These are phyloP conservation scores for Cryphonectria carpinicola DNA, from an alignment of 2,329 filamentous ascomycete genomes.

Conservation along the genomic window DNA sequence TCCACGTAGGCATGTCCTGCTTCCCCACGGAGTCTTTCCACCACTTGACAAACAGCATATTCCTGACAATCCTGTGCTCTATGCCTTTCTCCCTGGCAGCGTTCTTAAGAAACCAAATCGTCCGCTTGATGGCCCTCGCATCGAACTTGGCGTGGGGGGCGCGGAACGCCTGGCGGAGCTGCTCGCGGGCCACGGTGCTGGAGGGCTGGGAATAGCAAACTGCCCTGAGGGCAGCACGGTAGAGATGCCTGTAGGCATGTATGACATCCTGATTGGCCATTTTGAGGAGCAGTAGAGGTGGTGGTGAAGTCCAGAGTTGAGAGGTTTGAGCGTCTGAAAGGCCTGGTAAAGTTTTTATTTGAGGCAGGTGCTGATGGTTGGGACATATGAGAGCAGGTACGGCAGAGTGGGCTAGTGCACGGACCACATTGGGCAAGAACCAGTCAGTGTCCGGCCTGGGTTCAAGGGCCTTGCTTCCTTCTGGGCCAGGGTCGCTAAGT, in stretches of 20 bases:
- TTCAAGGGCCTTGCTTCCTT: background rate
- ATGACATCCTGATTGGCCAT: slow-evolving; percentile 52
- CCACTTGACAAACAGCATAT: slow-evolving; percentile 50
- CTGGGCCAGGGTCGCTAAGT: background rate
- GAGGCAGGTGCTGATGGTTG: background rate
- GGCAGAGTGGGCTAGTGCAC: background rate
- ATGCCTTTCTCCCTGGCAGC: slow-evolving; percentile 66
- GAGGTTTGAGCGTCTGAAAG: background rate
- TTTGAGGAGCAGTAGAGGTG: slow-evolving; percentile 20
- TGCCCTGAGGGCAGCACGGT: slow-evolving; percentile 68
- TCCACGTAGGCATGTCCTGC: slow-evolving; percentile 36
- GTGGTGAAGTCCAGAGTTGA: background rate
- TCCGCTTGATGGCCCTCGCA: slow-evolving; percentile 60
- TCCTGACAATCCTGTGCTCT: slow-evolving; percentile 75
- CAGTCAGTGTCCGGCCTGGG: background rate
- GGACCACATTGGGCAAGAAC: background rate
- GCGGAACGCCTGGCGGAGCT: slow-evolving; percentile 63
- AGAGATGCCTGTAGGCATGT: slow-evolving; percentile 71
- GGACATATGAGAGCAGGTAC: background rate
- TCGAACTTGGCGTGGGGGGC: slow-evolving; percentile 52
- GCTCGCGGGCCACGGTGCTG: slow-evolving; percentile 63
- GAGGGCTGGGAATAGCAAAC: slow-evolving; percentile 73
- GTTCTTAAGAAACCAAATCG: slow-evolving; percentile 70
- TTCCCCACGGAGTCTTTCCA: slow-evolving; percentile 44
- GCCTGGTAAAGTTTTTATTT: background rate